Percentiles rank a stretch among this genome's conserved stretches.
Evolutionary conservation across 83 land plant species (phyloP).

Genomic region (Diphasiastrum complanatum): DNA sequence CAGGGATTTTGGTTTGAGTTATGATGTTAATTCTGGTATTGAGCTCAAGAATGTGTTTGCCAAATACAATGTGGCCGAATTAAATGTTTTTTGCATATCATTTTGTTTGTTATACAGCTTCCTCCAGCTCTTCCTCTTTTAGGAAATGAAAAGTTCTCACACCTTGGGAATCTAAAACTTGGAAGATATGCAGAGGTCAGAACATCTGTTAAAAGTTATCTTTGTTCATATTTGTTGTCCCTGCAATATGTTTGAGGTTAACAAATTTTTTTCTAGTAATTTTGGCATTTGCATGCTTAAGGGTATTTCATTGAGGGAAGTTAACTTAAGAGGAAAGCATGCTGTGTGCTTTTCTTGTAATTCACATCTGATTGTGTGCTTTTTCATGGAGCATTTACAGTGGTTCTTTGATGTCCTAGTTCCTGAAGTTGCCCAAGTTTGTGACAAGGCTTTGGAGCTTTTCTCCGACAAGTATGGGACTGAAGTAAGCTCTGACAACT

Average conservation of each 20-base stretch:
- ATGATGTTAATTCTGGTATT: no score
- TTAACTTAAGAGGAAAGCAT: background rate
- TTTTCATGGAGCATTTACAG: slow-evolving; percentile 33
- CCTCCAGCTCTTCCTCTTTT: slow-evolving; percentile 49
- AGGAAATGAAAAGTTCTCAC: slow-evolving; percentile 25
- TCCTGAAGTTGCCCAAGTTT: slow-evolving; percentile 54
- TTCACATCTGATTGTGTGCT: background rate
- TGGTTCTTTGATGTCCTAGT: slow-evolving; percentile 74
- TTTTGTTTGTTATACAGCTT: no score
- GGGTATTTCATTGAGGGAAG: no score
- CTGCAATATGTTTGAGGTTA: no score
- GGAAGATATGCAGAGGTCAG: slow-evolving; percentile 80
- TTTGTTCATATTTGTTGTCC: no score
- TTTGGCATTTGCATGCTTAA: no score
- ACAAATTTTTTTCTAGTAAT: no score
- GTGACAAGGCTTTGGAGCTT: slow-evolving; percentile 54
- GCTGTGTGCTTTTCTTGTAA: background rate
- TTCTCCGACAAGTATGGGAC: slow-evolving; percentile 47
- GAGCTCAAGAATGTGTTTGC: no score
- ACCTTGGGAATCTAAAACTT: slow-evolving; percentile 45
- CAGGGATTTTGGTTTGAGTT: no score
- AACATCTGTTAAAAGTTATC: no score
- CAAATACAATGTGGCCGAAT: no score
- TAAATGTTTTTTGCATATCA: no score
- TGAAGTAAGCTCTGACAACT: slow-evolving; percentile 48